Conservation (phyloP, 495 filamentous ascomycete species). For the Pseudomonodictys pantanalensis region DNA sequence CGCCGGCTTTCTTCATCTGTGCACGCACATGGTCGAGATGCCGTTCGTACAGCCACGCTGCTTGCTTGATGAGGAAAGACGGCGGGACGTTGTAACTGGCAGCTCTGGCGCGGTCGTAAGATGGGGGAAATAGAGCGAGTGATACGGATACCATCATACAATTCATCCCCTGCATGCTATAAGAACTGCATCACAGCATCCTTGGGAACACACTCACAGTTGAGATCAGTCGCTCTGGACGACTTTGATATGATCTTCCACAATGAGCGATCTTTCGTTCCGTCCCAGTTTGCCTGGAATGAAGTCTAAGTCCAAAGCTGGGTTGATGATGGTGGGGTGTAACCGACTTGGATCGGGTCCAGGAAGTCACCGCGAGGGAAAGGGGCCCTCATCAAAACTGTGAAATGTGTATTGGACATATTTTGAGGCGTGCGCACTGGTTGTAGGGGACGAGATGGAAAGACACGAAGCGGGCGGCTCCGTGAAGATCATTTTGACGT, state of each 20-base stretch:
- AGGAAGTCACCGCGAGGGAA: constrained; percentile 84
- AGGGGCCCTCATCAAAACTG: constrained; percentile 82
- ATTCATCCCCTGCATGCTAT: constrained; percentile 65
- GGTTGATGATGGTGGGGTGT: not conserved
- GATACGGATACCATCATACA: constrained; percentile 54
- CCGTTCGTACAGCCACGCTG: constrained; percentile 90
- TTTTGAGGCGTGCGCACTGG: not conserved
- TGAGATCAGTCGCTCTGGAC: constrained; percentile 69
- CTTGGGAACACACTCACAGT: constrained; percentile 59
- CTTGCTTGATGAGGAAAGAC: constrained; percentile 88
- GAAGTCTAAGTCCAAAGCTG: constrained; percentile 13
- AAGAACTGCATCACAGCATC: constrained; percentile 30
- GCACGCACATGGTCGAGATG: constrained; percentile 84
- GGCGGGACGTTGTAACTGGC: constrained; percentile 70
- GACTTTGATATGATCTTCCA: constrained; percentile 83
- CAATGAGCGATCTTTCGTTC: constrained; percentile 77
- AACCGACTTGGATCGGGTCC: constrained; percentile 76
- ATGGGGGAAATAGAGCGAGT: not conserved
- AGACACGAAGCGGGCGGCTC: not conserved
- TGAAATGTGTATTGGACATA: constrained; percentile 49
- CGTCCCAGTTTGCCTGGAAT: constrained; percentile 65
- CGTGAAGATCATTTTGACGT: too few relatives aligned
- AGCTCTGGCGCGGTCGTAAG: constrained; percentile 46
- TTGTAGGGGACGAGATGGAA: not conserved
- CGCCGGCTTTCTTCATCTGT: constrained; percentile 77